A percentile compares a stretch with the other conserved stretches of the same genome.
These are phyloP conservation scores for Cryphonectria nitschkei DNA, from an alignment of 2,329 filamentous ascomycete genomes.

Conservation along the genomic window DNA sequence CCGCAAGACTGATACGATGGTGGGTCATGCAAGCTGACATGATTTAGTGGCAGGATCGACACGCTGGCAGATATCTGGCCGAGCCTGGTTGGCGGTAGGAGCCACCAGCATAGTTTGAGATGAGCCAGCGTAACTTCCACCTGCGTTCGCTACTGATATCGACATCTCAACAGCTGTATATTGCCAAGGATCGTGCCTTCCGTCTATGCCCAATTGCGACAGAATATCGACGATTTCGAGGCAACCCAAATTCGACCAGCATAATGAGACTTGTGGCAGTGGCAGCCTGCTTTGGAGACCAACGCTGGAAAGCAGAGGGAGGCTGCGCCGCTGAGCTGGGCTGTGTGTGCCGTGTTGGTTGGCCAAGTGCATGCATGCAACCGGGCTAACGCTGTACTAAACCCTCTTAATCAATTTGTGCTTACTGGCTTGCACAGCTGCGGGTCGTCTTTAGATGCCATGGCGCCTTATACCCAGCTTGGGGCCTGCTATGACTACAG, in stretches of 20 bases:
- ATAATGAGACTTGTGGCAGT: background rate
- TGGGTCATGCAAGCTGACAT: background rate
- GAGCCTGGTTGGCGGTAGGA: background rate
- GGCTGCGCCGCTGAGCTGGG: background rate
- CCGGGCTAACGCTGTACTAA: background rate
- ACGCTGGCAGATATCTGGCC: background rate
- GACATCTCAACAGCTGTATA: background rate
- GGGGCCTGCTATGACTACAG: background rate
- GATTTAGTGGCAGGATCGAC: background rate
- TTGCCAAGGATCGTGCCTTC: background rate
- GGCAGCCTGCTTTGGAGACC: background rate
- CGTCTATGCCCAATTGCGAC: background rate
- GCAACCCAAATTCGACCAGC: background rate
- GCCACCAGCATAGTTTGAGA: background rate
- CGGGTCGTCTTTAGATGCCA: background rate
- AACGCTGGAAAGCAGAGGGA: background rate
- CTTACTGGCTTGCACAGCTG: background rate
- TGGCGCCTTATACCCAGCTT: background rate
- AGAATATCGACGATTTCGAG: background rate
- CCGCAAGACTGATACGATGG: background rate
- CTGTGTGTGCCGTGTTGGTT: background rate
- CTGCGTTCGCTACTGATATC: too few relatives aligned
- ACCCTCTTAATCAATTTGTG: background rate
- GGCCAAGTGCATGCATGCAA: slow-evolving; percentile 1
- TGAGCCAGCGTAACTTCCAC: background rate